These are phyloP conservation scores for Ophiocordyceps australis DNA, from an alignment of 2,329 filamentous ascomycete species.

Conservation along the genomic window DNA sequence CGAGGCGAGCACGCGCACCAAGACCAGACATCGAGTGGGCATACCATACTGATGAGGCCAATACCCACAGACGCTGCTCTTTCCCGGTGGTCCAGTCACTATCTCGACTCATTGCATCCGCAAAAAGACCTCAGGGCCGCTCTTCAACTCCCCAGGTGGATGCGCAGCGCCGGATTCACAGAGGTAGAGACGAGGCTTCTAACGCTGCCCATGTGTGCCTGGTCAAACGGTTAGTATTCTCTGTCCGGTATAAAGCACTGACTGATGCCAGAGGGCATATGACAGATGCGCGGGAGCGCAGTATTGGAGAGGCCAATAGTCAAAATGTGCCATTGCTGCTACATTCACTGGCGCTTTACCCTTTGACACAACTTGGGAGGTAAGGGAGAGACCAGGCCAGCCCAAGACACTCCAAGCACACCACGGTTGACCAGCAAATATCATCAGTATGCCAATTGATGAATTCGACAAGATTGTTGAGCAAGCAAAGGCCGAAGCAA, in stretches of 20 bases:
- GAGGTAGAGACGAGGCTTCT: conserved; percentile 50
- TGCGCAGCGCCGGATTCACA: conserved; percentile 45
- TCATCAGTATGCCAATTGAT: conserved; percentile 32
- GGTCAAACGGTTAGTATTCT: conserved; percentile 38
- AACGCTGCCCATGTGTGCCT: conserved; percentile 49
- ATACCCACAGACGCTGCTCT: conserved; percentile 38
- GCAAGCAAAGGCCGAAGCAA: conserved; percentile 33
- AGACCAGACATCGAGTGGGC: neutral
- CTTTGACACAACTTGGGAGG: conserved; percentile 31
- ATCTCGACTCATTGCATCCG: conserved; percentile 41
- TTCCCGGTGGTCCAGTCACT: conserved; percentile 46
- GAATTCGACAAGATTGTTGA: conserved; percentile 38
- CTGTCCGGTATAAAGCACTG: neutral
- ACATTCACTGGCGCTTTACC: conserved; percentile 35
- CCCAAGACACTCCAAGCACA: neutral
- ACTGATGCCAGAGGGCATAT: neutral
- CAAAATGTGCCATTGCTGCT: conserved; percentile 36
- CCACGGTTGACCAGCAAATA: neutral
- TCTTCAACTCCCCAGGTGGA: conserved; percentile 36
- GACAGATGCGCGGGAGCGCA: conserved; percentile 28
- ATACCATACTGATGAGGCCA: conserved; percentile 1
- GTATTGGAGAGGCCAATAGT: conserved; percentile 33
- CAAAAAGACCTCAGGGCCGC: conserved; percentile 50
- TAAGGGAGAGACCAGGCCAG: conserved; percentile 13
- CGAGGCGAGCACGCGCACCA: conserved; percentile 25